phyloP scores from a whole-genome alignment of 2,329 filamentous ascomycete genomes.

The Botrytis paeoniae region DNA sequence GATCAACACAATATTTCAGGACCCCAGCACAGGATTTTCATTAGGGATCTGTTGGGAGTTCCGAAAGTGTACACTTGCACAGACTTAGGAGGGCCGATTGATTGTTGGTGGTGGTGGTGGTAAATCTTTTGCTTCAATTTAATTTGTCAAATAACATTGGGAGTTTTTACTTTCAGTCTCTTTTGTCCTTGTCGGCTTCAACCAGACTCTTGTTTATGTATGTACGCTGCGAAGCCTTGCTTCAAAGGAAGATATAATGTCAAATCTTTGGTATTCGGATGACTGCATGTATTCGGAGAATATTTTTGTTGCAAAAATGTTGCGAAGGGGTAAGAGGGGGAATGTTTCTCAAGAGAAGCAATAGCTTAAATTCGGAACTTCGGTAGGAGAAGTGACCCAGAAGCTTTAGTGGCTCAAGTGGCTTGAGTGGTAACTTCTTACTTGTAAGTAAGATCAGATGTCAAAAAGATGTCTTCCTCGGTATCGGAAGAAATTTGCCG shows the following conservation, averaged over 20 bases:
- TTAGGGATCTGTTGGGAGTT: neutral
- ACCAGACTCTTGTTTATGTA: neutral
- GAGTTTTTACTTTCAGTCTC: neutral
- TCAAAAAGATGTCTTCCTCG: conserved; percentile 11
- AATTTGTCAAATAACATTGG: neutral
- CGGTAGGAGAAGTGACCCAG: neutral
- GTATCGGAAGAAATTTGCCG: neutral
- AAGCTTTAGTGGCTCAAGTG: neutral
- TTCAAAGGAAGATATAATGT: neutral
- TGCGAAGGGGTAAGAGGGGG: neutral
- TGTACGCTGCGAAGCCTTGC: neutral
- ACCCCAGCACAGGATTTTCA: neutral
- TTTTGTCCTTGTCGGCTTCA: neutral
- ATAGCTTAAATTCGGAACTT: neutral
- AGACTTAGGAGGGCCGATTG: conserved; percentile 9
- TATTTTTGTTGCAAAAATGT: neutral
- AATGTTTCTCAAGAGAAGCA: neutral
- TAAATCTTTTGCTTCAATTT: neutral
- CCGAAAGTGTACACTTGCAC: conserved; percentile 12
- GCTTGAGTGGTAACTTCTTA: neutral
- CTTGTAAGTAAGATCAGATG: conserved; percentile 7
- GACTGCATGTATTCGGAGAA: neutral
- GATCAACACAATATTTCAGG: neutral
- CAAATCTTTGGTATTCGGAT: neutral
- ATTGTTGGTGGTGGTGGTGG: conserved; percentile 1